Evolutionary conservation across 1,139 yeast species (phyloP), one percentile per base, ranked within the genome.

Genomic region (Oligophagozyma castellii): DNA sequence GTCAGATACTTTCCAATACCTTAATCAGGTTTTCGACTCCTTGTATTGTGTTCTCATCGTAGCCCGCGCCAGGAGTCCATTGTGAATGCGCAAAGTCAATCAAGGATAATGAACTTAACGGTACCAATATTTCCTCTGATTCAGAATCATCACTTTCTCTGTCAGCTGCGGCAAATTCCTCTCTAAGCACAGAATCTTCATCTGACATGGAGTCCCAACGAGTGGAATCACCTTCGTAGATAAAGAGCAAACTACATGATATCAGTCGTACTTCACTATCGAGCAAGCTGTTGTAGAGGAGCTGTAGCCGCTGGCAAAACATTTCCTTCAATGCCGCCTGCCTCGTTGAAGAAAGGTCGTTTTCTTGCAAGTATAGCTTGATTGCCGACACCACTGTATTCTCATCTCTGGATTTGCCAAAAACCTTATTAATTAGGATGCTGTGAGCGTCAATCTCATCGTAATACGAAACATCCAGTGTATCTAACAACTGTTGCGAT

Each of bases 41-140:
- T 16, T 55, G 56, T 3, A 83, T 49, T 4, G 76, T 56, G 44
- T 78, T 77, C 28, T 71, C 77, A 49, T 84, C 95, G 16, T 67
- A 67, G 0, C 93, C 93, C 32, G 64, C 38, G 0, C 78, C 80
- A 1, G 73, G 69, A 0, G 68, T 64, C 35, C 67, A 57, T 38
- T 61, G 67, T 0, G 95, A 70, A 51, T 86, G 96, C 1, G 95
- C 96, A 61, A 89, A 84, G 51, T 89, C 98, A 11, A 89, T 83
- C 32, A 86, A 45, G 26, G 72, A 63, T 27, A 83, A 59, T 5
- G 70, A 58, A 38, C 81, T 69, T 27, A 72, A 46, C 16, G 20
- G 20, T 3, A n/a, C 15, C 7, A 10, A 6, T 6, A 11, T 18
- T 11, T 39, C 51, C 10, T 44, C 52, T 5, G 54, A 56, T 14